phyloP scores from a whole-genome alignment of 768 basidiomycete genomes.

The Kwoniella pini region DNA sequence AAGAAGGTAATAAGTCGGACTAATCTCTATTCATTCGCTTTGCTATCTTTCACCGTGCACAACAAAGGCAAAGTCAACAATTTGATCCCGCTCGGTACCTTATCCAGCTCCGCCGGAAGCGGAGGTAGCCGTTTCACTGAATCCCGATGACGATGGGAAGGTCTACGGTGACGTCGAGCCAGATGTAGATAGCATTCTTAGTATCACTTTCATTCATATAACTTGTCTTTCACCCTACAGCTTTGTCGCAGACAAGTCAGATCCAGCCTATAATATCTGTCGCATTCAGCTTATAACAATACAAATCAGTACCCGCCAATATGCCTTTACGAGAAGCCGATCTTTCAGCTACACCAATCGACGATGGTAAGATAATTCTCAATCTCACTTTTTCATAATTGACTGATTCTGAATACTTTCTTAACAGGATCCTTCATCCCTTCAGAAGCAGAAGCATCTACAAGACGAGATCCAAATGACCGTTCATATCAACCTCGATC shows the following conservation, averaged over 20 bases:
- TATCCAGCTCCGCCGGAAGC: not conserved
- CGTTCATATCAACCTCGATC: conserved; percentile 12
- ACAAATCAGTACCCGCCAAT: not conserved
- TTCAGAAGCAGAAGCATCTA: not conserved
- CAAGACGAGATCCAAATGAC: conserved; percentile 7
- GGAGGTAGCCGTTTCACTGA: not conserved
- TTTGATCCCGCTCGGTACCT: not conserved
- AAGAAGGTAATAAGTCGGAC: no score
- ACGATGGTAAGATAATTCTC: conserved; percentile 16
- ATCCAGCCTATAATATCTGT: not conserved
- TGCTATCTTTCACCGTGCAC: not conserved
- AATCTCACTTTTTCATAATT: not conserved
- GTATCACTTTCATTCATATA: no score
- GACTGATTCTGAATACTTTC: no score
- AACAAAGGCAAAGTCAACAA: not conserved
- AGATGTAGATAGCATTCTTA: not conserved
- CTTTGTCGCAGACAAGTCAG: not conserved
- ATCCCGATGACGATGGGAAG: not conserved
- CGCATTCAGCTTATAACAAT: not conserved
- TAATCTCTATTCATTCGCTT: not conserved
- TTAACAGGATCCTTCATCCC: conserved; percentile 13
- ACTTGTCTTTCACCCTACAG: no score
- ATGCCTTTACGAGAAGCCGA: conserved; percentile 24
- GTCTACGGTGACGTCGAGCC: not conserved
- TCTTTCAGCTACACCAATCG: conserved; percentile 17